A percentile compares a stretch with the other conserved stretches of the same genome.
Conservation (phyloP, 1,139 yeast genomes). For the Pichia sp. region DNA sequence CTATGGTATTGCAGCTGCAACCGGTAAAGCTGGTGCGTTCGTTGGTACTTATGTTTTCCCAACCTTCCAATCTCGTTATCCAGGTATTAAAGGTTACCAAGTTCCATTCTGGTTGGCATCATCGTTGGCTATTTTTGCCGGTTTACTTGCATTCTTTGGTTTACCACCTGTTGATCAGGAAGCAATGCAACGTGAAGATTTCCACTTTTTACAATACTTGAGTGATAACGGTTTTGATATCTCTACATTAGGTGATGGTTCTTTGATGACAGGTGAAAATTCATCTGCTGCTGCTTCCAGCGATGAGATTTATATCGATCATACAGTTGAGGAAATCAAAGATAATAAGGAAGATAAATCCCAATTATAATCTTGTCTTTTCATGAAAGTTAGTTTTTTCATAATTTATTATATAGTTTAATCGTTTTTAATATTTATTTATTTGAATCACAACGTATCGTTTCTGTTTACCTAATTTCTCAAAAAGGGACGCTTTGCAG, state of each 20-base stretch:
- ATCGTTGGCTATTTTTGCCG: conserved; percentile 67
- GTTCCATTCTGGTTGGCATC: conserved; percentile 83
- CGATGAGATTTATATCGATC: background rate
- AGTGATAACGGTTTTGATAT: conserved; percentile 51
- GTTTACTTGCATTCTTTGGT: conserved; percentile 58
- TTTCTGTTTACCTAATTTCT: too few relatives aligned
- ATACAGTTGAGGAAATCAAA: background rate
- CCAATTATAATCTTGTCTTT: too few relatives aligned
- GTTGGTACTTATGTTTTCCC: conserved; percentile 89
- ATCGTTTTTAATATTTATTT: too few relatives aligned
- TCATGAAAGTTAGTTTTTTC: too few relatives aligned
- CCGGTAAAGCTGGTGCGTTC: conserved; percentile 88
- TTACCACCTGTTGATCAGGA: conserved; percentile 80
- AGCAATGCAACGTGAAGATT: conserved; percentile 73
- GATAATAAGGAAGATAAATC: too few relatives aligned
- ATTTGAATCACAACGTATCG: too few relatives aligned
- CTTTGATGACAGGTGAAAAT: conserved; percentile 14
- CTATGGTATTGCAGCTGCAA: conserved; percentile 86
- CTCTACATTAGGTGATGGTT: conserved; percentile 38
- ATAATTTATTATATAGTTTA: too few relatives aligned
- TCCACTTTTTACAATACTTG: conserved; percentile 58
- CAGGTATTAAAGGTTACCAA: conserved; percentile 39
- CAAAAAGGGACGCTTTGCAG: too few relatives aligned
- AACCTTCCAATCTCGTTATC: conserved; percentile 26
- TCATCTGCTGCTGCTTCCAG: background rate